Evolutionary conservation across 257 asterid genomes (phyloP).

Genomic region (Nicotiana tomentosiformis): DNA sequence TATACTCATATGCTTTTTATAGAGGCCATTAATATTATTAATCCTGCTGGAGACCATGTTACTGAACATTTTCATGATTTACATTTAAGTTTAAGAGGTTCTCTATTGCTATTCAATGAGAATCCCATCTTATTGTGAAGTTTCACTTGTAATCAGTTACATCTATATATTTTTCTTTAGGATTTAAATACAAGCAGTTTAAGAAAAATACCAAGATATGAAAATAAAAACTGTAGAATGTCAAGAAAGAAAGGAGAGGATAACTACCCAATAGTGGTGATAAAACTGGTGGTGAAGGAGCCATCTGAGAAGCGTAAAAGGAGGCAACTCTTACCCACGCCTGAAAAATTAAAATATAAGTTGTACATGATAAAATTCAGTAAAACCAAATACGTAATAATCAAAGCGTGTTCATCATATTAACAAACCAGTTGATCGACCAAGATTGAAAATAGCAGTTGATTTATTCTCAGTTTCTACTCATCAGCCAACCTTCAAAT

Average conservation of each 20-base stretch:
- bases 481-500: background rate
- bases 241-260: background rate
- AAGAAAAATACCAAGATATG: background rate
- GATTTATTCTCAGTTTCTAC: background rate
- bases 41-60: background rate
- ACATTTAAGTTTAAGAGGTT: background rate
- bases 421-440: background rate
- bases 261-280: slow-evolving; percentile 69
- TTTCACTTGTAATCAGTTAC: background rate
- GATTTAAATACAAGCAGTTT: background rate
- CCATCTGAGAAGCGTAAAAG: slow-evolving; percentile 97
- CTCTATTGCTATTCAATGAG: background rate
- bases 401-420: background rate
- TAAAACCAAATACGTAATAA: background rate
- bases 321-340: slow-evolving; percentile 97
- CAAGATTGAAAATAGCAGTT: background rate
- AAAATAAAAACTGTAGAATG: background rate
- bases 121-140: background rate
- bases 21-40: background rate
- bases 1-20: background rate
- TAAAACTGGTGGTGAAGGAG: slow-evolving; percentile 96
- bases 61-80: background rate
- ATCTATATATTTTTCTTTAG: background rate
- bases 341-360: slow-evolving; percentile 22
- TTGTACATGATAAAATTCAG: background rate